Conservation (phyloP, 306 rosid species). For the Ammopiptanthus mongolicus region DNA sequence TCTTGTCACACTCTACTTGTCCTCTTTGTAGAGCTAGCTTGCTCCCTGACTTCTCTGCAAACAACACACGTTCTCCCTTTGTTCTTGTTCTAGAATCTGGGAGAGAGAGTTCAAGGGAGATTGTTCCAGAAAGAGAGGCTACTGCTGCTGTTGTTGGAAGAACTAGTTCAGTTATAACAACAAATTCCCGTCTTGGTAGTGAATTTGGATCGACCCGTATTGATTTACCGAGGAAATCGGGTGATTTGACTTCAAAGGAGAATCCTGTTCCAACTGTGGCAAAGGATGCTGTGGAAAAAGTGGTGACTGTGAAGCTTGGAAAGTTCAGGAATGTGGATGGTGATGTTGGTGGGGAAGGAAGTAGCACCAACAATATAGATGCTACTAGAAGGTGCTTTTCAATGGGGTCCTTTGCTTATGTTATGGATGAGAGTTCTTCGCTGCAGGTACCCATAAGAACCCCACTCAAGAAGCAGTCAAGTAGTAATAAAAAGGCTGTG, state of each 20-base stretch:
- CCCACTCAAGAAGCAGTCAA: constrained; percentile 42
- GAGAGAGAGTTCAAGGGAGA: constrained; percentile 75
- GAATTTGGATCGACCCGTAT: constrained; percentile 40
- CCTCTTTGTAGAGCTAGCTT: constrained; percentile 82
- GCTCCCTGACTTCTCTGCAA: constrained; percentile 57
- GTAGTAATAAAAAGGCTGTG: constrained; percentile 46
- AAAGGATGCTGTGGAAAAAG: constrained; percentile 41
- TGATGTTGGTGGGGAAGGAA: constrained; percentile 45
- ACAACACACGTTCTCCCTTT: constrained; percentile 44
- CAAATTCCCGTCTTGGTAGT: constrained; percentile 35
- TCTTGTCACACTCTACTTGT: constrained; percentile 91
- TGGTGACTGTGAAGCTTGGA: constrained; percentile 77
- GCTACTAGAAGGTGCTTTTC: constrained; percentile 85
- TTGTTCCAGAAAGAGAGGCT: constrained; percentile 44
- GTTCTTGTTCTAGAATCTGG: constrained; percentile 92
- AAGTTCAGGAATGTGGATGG: constrained; percentile 70
- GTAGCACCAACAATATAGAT: constrained; percentile 45
- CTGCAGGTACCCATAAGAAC: constrained; percentile 73
- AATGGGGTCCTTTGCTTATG: constrained; percentile 87
- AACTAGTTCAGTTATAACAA: constrained; percentile 40
- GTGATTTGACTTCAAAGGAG: constrained; percentile 35
- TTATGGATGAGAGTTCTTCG: constrained; percentile 70
- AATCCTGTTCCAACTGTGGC: neutral
- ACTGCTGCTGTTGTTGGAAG: constrained; percentile 31
- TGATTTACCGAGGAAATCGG: constrained; percentile 13